Evolutionary conservation across 2,329 filamentous ascomycete genomes (phyloP).

Genomic region (Verticillium nubilum): DNA sequence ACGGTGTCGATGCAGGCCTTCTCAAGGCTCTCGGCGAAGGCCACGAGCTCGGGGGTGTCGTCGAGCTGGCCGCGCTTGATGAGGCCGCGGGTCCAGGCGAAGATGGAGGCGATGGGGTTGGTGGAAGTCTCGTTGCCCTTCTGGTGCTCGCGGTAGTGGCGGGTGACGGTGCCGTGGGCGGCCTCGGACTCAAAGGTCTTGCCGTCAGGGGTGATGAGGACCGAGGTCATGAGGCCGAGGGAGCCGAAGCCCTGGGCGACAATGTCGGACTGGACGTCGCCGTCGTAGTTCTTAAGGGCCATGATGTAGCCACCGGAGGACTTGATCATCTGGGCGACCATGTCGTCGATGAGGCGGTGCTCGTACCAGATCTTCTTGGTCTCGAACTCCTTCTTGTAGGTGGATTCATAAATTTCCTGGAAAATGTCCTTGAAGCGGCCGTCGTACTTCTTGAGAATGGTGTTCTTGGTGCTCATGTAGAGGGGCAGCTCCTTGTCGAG

Average conservation of each 20-base stretch:
- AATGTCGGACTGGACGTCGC: constrained; percentile 97
- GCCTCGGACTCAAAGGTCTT: constrained; percentile 97
- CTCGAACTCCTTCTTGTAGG: constrained; percentile 86
- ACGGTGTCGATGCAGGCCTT: constrained; percentile 92
- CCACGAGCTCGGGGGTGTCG: constrained; percentile 82
- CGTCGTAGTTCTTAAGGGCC: constrained; percentile 98
- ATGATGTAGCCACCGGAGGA: constrained; percentile 93
- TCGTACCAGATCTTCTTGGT: constrained; percentile 97
- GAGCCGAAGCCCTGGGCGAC: constrained; percentile 98
- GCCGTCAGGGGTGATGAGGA: constrained; percentile 93
- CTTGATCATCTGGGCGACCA: constrained; percentile 99
- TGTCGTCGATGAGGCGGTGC: constrained; percentile 98
- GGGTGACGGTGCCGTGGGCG: constrained; percentile 95
- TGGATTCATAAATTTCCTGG: constrained; percentile 86
- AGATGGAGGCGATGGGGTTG: constrained; percentile 98
- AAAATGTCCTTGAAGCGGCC: constrained; percentile 99
- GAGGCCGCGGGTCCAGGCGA: constrained; percentile 95
- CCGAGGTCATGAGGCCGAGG: constrained; percentile 96
- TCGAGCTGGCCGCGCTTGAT: constrained; percentile 91
- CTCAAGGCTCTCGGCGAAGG: constrained; percentile 89
- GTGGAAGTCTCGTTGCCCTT: constrained; percentile 96
- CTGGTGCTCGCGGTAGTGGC: constrained; percentile 98
- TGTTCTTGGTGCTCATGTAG: constrained; percentile 99
- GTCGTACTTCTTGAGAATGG: constrained; percentile 98
- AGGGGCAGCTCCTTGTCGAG: constrained; percentile 82